Evolutionary conservation across 352 stramenopile genomes (phyloP), one percentile per base, ranked within the genome.

Genomic region (Globisporangium parvum): DNA sequence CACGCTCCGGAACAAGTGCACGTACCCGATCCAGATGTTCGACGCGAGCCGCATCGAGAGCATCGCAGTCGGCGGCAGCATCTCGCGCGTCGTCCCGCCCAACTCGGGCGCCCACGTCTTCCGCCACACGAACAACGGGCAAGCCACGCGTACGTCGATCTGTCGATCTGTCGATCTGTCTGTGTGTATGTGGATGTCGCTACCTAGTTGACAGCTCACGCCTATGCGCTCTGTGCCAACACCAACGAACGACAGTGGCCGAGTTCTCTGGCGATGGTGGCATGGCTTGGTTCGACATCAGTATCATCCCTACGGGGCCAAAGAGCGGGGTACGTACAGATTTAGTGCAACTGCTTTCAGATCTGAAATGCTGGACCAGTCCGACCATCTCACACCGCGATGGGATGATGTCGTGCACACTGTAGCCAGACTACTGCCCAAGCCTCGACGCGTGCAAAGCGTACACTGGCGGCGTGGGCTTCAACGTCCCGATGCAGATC

Each of bases 401-500:
- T n/a, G n/a, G n/a, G n/a, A n/a, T n/a, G n/a, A n/a, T n/a, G n/a
- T n/a, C n/a, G 26, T 6, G 26, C 26, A 31, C 26, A 31, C 26
- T 40, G 18, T 11, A 69, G 46, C 78, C 80, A 1, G 72, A 75
- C 20, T 67, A 77, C 48, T 91, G 80, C 54, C 21, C 23, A 20
- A 84, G 65, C 40, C 66, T 88, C 21, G 65, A 66, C 2, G 65
- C 67, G 12, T 88, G 77, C 54, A 87, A 86, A 66, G 53, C 28
- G 1, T 45, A 67, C 51, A 90, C 77, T 18, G 80, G 80, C 44
- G 76, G 71, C 28, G 63, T 77, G 18, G 76, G 77, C 44, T 91
- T 80, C 65, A 89, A 89, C 69, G 63, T 86, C 33, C 47, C 77
- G 49, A 88, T 91, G 74, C 71, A 74, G 65, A 87, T 91, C 57